These are phyloP conservation scores for Beauveria bassiana DNA, from an alignment of 2,329 filamentous ascomycete species.

Conservation along the genomic window DNA sequence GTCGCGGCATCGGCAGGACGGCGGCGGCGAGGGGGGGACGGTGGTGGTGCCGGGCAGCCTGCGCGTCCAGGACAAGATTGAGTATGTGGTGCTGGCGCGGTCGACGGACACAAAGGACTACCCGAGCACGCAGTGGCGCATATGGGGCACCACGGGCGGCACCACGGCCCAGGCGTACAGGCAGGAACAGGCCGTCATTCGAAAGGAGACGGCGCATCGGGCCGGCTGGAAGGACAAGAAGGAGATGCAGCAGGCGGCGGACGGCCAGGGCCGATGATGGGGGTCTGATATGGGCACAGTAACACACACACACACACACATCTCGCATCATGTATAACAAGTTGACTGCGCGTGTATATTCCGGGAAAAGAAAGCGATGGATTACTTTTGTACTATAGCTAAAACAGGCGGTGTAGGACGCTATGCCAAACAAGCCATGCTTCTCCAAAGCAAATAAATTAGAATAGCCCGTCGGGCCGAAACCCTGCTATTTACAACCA, in stretches of 20 bases:
- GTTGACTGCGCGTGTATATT: conserved; percentile 11
- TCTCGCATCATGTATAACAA: conserved; percentile 4
- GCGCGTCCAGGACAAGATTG: conserved; percentile 46
- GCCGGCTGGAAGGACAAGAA: conserved; percentile 23
- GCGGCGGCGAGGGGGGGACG: conserved; percentile 16
- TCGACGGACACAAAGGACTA: conserved; percentile 37
- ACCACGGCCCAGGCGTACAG: conserved; percentile 38
- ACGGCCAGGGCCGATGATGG: neutral
- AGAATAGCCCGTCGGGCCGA: neutral
- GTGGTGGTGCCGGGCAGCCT: conserved; percentile 37
- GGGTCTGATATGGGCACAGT: neutral
- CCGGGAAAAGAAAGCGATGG: conserved; percentile 17
- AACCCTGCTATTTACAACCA: neutral
- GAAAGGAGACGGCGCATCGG: conserved; percentile 25
- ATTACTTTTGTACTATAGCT: conserved; percentile 22
- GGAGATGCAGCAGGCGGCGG: neutral
- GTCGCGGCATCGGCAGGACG: conserved; percentile 30
- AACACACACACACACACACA: neutral
- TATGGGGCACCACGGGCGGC: conserved; percentile 56
- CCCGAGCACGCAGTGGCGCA: conserved; percentile 46
- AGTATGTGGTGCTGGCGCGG: conserved; percentile 57
- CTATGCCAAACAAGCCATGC: conserved; percentile 9
- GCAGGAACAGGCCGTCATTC: conserved; percentile 28
- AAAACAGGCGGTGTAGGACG: neutral
- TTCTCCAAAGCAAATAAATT: conserved; percentile 16